Percentiles rank a stretch among this genome's conserved stretches.
Evolutionary conservation across 129 eudicot genomes (phyloP).

Genomic region (Logfia minima): DNA sequence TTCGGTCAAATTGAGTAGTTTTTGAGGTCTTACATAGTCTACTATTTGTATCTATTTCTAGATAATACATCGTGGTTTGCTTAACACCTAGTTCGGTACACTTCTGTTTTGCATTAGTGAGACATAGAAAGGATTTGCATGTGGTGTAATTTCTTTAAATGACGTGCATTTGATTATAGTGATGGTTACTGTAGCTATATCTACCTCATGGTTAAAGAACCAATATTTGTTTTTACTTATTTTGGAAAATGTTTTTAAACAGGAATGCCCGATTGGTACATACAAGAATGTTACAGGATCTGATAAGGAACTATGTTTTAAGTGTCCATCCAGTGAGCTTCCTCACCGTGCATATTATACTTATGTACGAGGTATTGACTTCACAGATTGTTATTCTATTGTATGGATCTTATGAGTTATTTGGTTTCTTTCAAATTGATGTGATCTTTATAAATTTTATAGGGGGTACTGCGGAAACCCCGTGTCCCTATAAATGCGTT

Average conservation of each 20-base stretch:
- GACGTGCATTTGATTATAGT: conserved; percentile 22
- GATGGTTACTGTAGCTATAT: conserved; percentile 9
- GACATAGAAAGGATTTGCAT: conserved; percentile 12
- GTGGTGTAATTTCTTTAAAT: conserved; percentile 12
- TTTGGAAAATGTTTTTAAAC: conserved; percentile 23
- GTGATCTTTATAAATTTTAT: conserved; percentile 12
- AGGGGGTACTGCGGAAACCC: conserved; percentile 89
- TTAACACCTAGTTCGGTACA: conserved; percentile 9
- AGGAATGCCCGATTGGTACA: conserved; percentile 98
- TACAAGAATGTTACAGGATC: conserved; percentile 90
- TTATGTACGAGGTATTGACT: conserved; percentile 69
- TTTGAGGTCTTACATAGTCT: neutral
- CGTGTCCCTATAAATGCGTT: conserved; percentile 91
- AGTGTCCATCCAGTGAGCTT: conserved; percentile 77
- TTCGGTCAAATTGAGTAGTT: neutral
- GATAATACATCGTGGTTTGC: neutral
- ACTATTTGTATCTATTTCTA: neutral
- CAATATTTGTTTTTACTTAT: neutral
- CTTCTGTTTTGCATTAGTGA: conserved; percentile 14
- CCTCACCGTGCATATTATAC: conserved; percentile 79
- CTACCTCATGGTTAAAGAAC: conserved; percentile 7
- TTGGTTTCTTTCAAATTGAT: conserved; percentile 9
- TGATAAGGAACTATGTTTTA: conserved; percentile 62
- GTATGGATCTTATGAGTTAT: neutral
- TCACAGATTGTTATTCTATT: neutral